phyloP scores from a whole-genome alignment of 2,329 filamentous ascomycete genomes.

The Paracoccidioides lutzii region DNA sequence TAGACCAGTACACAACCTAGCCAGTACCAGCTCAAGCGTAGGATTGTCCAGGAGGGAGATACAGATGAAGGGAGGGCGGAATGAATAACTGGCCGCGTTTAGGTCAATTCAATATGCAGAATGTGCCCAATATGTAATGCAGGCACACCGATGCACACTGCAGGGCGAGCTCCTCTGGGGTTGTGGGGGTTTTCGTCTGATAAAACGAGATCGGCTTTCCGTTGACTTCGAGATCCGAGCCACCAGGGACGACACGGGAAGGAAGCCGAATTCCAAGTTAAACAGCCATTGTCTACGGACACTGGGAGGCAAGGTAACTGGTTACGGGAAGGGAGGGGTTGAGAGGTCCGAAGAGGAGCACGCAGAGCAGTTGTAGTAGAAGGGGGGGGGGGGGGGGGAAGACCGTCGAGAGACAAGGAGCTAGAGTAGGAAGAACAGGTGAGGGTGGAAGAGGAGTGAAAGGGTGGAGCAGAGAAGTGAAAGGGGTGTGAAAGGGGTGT shows the following conservation, averaged over 20 bases:
- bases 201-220: background rate
- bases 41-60: background rate
- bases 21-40: background rate
- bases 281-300: slow-evolving; percentile 4
- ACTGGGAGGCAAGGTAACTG: background rate
- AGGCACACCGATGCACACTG: background rate
- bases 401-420: slow-evolving; percentile 13
- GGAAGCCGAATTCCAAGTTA: slow-evolving; percentile 9
- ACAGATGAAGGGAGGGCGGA: background rate
- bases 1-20: slow-evolving; percentile 2
- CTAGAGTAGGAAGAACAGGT: slow-evolving; percentile 14
- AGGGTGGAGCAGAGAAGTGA: slow-evolving; percentile 9
- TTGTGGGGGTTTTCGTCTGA: background rate
- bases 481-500: background rate
- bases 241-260: background rate
- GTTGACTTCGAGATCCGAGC: slow-evolving; percentile 8
- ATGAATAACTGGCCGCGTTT: background rate
- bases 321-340: background rate
- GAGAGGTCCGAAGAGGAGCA: background rate
- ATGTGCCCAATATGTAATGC: background rate
- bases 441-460: slow-evolving; percentile 13
- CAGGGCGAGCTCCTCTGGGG: background rate
- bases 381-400: slow-evolving; percentile 4
- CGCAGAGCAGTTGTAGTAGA: slow-evolving; percentile 3
- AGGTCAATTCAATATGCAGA: background rate